Conservation (phyloP, 2,329 filamentous ascomycete genomes). For the Alternaria gaisen region DNA sequence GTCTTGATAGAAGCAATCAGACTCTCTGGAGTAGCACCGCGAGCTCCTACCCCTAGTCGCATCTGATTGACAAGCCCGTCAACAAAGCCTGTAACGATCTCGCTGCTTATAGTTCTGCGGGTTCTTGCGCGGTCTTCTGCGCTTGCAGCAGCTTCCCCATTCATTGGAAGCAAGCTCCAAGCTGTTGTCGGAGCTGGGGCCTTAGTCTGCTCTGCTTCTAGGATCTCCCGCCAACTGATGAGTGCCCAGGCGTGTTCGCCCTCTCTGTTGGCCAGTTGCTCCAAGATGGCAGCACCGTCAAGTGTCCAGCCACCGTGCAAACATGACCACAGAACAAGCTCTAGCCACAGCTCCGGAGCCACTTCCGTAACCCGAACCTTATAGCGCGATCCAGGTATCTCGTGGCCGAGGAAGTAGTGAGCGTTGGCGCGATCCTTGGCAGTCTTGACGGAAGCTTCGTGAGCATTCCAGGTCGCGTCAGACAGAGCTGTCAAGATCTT, state of each 20-base stretch:
- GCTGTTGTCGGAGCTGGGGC: slow-evolving; percentile 18
- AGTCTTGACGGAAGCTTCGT: slow-evolving; percentile 49
- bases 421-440: slow-evolving; percentile 45
- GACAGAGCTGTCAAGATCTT: slow-evolving; percentile 60
- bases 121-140: slow-evolving; percentile 43
- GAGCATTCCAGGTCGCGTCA: slow-evolving; percentile 60
- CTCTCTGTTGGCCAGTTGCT: slow-evolving; percentile 34
- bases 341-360: slow-evolving; percentile 60
- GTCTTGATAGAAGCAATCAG: slow-evolving; percentile 46
- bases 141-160: slow-evolving; percentile 25
- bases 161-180: slow-evolving; percentile 39
- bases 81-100: slow-evolving; percentile 65
- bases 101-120: slow-evolving; percentile 63
- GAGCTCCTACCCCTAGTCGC: slow-evolving; percentile 54
- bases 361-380: slow-evolving; percentile 53
- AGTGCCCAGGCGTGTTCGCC: slow-evolving; percentile 39
- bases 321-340: slow-evolving; percentile 62
- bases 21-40: slow-evolving; percentile 49
- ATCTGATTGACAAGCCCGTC: slow-evolving; percentile 61
- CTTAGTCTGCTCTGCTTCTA: slow-evolving; percentile 42
- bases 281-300: slow-evolving; percentile 54
- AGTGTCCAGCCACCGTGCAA: slow-evolving; percentile 58
- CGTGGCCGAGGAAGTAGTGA: slow-evolving; percentile 53
- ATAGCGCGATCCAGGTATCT: slow-evolving; percentile 56
- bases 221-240: slow-evolving; percentile 55